These are phyloP conservation scores for Penicillium sp. DNA, from an alignment of 2,329 filamentous ascomycete species.

Conservation along the genomic window DNA sequence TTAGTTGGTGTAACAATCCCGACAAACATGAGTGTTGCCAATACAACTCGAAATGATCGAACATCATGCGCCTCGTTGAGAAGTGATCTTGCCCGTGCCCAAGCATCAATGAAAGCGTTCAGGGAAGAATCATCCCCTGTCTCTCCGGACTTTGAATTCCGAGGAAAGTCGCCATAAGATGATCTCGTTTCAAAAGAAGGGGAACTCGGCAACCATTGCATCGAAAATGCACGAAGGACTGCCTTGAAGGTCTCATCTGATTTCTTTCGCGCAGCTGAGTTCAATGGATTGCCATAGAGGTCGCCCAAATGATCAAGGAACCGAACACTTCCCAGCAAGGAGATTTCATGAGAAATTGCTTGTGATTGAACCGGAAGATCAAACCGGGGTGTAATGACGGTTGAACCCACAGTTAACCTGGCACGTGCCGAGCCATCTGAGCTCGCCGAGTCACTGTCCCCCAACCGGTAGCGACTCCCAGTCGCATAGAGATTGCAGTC, in stretches of 20 bases:
- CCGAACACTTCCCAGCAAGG: conserved; percentile 18
- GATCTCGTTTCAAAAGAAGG: not conserved
- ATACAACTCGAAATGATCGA: conserved; percentile 21
- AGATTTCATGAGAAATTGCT: conserved; percentile 5
- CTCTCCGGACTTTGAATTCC: not conserved
- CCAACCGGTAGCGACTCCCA: conserved; percentile 15
- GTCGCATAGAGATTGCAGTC: conserved; percentile 22
- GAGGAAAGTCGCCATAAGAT: not conserved
- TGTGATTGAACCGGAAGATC: not conserved
- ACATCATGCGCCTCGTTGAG: conserved; percentile 9
- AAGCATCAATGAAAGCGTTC: conserved; percentile 17
- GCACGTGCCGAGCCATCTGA: not conserved
- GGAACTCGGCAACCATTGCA: conserved; percentile 20
- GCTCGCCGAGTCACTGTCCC: not conserved
- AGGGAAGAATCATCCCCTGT: not conserved
- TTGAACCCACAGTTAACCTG: not conserved
- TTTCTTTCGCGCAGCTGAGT: conserved; percentile 6
- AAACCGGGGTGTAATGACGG: not conserved
- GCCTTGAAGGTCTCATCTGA: conserved; percentile 22
- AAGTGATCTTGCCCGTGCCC: conserved; percentile 13
- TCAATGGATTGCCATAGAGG: conserved; percentile 22
- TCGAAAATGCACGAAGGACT: conserved; percentile 16
- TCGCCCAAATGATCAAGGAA: conserved; percentile 27
- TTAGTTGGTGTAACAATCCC: conserved; percentile 19
- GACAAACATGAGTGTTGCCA: conserved; percentile 23